Conservation (phyloP, 805 yeast species). For the Saturnispora ahearnii region DNA sequence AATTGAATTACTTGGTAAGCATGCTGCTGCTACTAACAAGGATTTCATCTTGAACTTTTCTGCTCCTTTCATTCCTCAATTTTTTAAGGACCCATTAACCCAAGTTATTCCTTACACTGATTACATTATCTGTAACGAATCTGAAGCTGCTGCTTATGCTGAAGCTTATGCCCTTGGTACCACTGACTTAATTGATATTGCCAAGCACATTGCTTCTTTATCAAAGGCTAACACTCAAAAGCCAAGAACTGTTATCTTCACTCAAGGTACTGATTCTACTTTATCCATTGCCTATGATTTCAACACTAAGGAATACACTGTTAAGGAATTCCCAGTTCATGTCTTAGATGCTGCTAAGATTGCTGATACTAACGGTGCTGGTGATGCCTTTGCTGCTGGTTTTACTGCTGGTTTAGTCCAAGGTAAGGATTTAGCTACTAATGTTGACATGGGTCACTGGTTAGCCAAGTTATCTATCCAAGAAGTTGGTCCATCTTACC, state of each 20-base stretch:
- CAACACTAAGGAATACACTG: slow-evolving; percentile 36
- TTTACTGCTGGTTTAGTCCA: slow-evolving; percentile 81
- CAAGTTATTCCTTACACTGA: slow-evolving; percentile 79
- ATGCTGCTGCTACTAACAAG: slow-evolving; percentile 45
- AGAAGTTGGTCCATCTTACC: slow-evolving; percentile 92
- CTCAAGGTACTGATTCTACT: slow-evolving; percentile 93
- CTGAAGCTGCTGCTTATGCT: slow-evolving; percentile 93
- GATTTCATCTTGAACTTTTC: slow-evolving; percentile 73
- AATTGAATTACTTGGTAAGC: slow-evolving; percentile 79
- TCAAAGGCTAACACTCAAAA: slow-evolving; percentile 63
- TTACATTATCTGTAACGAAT: slow-evolving; percentile 87
- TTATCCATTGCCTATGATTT: slow-evolving; percentile 56
- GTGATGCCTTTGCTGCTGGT: slow-evolving; percentile 97
- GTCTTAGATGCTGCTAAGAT: slow-evolving; percentile 59
- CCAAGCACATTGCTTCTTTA: slow-evolving; percentile 68
- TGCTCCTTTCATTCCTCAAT: slow-evolving; percentile 94
- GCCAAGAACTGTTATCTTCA: slow-evolving; percentile 83
- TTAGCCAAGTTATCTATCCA: slow-evolving; percentile 87
- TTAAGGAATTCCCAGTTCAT: slow-evolving; percentile 57
- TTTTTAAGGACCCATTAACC: slow-evolving; percentile 88
- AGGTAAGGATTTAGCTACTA: slow-evolving; percentile 50
- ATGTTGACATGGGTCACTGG: slow-evolving; percentile 90
- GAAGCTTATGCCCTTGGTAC: slow-evolving; percentile 64
- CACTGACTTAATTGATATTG: slow-evolving; percentile 63
- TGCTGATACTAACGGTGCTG: slow-evolving; percentile 96